Conservation (phyloP, 2,329 filamentous ascomycete species). For the Alternaria brassicae region DNA sequence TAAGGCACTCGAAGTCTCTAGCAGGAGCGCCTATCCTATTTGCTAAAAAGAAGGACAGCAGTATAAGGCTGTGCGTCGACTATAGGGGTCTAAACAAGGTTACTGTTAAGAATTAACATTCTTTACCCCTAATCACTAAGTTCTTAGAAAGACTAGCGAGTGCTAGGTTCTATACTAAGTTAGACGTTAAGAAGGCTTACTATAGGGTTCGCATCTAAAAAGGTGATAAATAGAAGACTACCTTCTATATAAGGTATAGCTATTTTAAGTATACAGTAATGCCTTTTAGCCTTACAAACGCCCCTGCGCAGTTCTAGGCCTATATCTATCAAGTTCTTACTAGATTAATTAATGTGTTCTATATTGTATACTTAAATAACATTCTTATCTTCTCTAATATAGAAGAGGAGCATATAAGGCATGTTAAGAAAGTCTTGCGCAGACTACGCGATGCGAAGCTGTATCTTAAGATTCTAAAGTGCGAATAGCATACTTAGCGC, state of each 20-base stretch:
- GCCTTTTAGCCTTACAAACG: neutral
- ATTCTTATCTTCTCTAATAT: neutral
- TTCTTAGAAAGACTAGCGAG: neutral
- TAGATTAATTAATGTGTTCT: neutral
- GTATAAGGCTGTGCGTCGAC: neutral
- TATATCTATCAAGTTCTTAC: neutral
- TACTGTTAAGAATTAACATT: neutral
- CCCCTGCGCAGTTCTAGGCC: neutral
- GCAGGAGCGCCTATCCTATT: neutral
- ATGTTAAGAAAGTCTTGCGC: too few species aligned
- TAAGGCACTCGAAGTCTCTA: neutral
- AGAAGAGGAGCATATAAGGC: too few species aligned
- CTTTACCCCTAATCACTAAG: neutral
- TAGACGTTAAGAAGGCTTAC: neutral
- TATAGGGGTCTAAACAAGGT: neutral
- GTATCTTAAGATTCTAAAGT: too few species aligned
- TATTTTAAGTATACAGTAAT: conserved; percentile 2
- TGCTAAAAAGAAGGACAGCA: neutral
- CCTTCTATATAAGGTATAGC: neutral
- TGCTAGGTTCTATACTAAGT: neutral
- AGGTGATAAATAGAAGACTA: neutral
- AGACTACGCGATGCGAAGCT: too few species aligned
- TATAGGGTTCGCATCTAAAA: neutral
- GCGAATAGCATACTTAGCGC: too few species aligned
- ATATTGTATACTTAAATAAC: neutral